Percentiles rank a stretch among this genome's conserved stretches.
phyloP scores from a whole-genome alignment of 257 asterid genomes.

The Apocynum venetum region DNA sequence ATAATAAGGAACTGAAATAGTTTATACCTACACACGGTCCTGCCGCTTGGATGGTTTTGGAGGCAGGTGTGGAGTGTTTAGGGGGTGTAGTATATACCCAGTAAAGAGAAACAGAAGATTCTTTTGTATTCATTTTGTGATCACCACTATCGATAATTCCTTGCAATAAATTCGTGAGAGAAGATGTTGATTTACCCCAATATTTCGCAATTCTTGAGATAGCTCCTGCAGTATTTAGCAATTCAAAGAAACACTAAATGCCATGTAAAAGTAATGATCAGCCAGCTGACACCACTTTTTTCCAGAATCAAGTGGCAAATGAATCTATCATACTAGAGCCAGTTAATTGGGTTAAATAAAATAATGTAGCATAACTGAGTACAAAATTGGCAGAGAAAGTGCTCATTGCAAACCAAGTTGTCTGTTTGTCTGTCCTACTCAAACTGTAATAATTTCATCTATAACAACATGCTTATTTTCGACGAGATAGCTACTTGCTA shows the following conservation, averaged over 20 bases:
- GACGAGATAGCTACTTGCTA: not conserved
- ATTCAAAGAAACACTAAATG: not conserved
- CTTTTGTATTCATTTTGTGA: constrained; percentile 51
- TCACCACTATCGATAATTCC: constrained; percentile 26
- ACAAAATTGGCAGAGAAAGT: not conserved
- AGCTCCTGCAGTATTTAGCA: not conserved
- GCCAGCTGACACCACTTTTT: not conserved
- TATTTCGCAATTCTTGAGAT: too few relatives aligned
- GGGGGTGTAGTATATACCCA: constrained; percentile 13
- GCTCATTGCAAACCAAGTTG: not conserved
- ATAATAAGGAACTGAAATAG: constrained; percentile 13
- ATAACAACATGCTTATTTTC: not conserved
- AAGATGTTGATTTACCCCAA: not conserved
- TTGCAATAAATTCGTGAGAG: constrained; percentile 34
- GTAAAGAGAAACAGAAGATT: constrained; percentile 33
- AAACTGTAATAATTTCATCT: not conserved
- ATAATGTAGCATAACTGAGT: not conserved
- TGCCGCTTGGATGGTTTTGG: constrained; percentile 1
- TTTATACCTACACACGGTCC: not conserved
- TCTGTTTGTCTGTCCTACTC: not conserved
- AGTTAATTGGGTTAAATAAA: too few relatives aligned
- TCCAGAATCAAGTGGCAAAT: constrained; percentile 2
- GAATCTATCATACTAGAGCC: not conserved
- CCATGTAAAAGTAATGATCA: not conserved
- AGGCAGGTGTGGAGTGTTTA: constrained; percentile 2